These are phyloP conservation scores for Talaromyces liani DNA, from an alignment of 495 filamentous ascomycete genomes.

Conservation along the genomic window DNA sequence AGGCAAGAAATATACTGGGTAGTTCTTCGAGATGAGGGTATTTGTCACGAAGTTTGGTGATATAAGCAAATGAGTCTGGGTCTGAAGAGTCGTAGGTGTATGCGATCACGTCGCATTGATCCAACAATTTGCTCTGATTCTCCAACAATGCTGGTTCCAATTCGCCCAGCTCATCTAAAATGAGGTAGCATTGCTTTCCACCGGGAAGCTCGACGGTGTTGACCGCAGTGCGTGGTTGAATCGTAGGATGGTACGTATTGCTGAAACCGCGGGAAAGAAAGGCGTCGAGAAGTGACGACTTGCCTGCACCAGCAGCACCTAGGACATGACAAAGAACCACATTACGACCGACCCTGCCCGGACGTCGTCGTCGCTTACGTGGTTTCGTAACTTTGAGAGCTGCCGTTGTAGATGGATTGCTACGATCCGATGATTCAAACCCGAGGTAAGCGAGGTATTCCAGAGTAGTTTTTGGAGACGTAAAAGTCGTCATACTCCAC, in stretches of 20 bases:
- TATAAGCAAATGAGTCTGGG: constrained; percentile 87
- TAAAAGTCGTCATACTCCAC: constrained; percentile 99
- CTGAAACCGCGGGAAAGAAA: constrained; percentile 86
- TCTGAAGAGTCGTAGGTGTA: constrained; percentile 97
- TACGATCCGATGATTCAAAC: constrained; percentile 64
- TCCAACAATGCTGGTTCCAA: constrained; percentile 88
- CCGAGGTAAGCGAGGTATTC: constrained; percentile 94
- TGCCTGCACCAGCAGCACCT: constrained; percentile 74
- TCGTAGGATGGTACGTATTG: constrained; percentile 84
- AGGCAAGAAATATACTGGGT: constrained; percentile 80
- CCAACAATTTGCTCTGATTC: constrained; percentile 83
- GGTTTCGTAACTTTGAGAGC: constrained; percentile 89
- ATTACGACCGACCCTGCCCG: constrained; percentile 82
- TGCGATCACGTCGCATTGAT: constrained; percentile 86
- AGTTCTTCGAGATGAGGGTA: constrained; percentile 79
- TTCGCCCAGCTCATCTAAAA: constrained; percentile 92
- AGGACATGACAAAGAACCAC: constrained; percentile 96
- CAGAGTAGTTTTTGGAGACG: constrained; percentile 87
- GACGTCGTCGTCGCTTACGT: constrained; percentile 71
- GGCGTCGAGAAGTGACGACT: constrained; percentile 80
- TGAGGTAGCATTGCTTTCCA: constrained; percentile 94
- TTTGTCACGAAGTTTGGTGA: constrained; percentile 69
- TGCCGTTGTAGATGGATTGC: constrained; percentile 58
- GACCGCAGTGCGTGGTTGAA: constrained; percentile 85
- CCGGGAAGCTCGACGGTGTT: constrained; percentile 95